These are phyloP conservation scores for Vitis hybrid DNA, from an alignment of 177 flowering plant genomes.

Conservation along the genomic window DNA sequence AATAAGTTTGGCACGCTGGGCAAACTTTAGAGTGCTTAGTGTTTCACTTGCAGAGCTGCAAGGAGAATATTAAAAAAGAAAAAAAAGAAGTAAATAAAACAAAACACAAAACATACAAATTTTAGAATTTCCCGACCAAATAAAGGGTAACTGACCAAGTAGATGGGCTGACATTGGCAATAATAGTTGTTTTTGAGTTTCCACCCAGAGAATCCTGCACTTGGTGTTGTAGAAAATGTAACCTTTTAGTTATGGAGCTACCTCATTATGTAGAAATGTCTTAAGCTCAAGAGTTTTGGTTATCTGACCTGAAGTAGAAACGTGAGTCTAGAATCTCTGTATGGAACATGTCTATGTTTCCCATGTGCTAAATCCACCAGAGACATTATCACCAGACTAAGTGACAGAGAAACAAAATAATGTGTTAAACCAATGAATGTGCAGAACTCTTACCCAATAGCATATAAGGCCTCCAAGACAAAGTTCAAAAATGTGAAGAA, in stretches of 20 bases:
- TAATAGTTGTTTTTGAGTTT: slow-evolving; percentile 84
- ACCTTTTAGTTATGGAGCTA: not conserved
- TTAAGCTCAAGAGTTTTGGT: not conserved
- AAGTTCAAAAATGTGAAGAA: slow-evolving; percentile 1
- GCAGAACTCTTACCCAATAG: not conserved
- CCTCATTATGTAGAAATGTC: slow-evolving; percentile 2
- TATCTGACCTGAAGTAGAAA: slow-evolving; percentile 83
- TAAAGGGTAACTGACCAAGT: slow-evolving; percentile 42
- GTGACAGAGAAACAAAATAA: slow-evolving; percentile 4
- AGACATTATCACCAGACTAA: slow-evolving; percentile 85
- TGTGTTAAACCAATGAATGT: not conserved
- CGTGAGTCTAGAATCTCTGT: slow-evolving; percentile 92
- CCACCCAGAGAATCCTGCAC: slow-evolving; percentile 95
- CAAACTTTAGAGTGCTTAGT: slow-evolving; percentile 86
- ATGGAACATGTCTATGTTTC: slow-evolving; percentile 84
- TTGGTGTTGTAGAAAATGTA: slow-evolving; percentile 2
- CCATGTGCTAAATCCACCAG: slow-evolving; percentile 91
- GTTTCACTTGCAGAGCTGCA: slow-evolving; percentile 87
- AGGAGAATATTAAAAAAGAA: slow-evolving; percentile 4
- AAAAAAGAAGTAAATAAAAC: not conserved
- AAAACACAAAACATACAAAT: not conserved
- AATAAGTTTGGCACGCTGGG: slow-evolving; percentile 92
- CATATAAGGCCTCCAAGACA: not conserved
- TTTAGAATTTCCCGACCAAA: not conserved
- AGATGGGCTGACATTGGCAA: slow-evolving; percentile 93